Conservation (phyloP, 345 rosid genomes). For the Brassica nigra region DNA sequence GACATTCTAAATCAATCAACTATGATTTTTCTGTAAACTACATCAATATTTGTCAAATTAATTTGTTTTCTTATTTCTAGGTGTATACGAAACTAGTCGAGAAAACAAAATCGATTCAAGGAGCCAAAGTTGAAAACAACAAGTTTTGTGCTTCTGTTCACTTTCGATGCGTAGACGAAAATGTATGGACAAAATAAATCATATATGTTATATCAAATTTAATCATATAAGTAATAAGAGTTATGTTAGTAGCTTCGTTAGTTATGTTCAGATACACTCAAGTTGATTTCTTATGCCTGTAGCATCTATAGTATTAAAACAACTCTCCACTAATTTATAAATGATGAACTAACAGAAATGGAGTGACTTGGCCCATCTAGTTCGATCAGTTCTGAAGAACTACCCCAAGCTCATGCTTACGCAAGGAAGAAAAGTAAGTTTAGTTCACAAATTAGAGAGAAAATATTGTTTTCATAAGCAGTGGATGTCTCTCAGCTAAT, state of each 20-base stretch:
- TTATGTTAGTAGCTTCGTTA: not conserved
- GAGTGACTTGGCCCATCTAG: constrained; percentile 67
- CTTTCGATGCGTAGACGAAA: constrained; percentile 83
- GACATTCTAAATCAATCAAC: constrained; percentile 9
- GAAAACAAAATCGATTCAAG: constrained; percentile 60
- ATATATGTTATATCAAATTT: not conserved
- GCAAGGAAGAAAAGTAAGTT: constrained; percentile 86
- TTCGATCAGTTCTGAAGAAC: constrained; percentile 60
- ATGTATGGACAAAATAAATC: constrained; percentile 43
- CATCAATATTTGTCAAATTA: not conserved
- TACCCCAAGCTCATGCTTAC: constrained; percentile 70
- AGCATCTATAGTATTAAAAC: not conserved
- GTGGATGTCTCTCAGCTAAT: not conserved
- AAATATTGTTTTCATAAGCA: not conserved
- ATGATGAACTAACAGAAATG: constrained; percentile 57
- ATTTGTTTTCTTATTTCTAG: not conserved
- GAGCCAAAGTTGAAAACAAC: constrained; percentile 82
- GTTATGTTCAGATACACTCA: not conserved
- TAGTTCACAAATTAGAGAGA: constrained; percentile 45
- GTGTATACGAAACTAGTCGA: constrained; percentile 52
- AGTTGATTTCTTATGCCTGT: not conserved
- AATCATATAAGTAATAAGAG: not conserved
- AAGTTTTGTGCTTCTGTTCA: constrained; percentile 94
- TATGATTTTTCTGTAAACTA: not conserved
- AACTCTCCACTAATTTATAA: not conserved